These are phyloP conservation scores for Escovopsis weberi DNA, from an alignment of 2,329 filamentous ascomycete species.

Conservation along the genomic window DNA sequence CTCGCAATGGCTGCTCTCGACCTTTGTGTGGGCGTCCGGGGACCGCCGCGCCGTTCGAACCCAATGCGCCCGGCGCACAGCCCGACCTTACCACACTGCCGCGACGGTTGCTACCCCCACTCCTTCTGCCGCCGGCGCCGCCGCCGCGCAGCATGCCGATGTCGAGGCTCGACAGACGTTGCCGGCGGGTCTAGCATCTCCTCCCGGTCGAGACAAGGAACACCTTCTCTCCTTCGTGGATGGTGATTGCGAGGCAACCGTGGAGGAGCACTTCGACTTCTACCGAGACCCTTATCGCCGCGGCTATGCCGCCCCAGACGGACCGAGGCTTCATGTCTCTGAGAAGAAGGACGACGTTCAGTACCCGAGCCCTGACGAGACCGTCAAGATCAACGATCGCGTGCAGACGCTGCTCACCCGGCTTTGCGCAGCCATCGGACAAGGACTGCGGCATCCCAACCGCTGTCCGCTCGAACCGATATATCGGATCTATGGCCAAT, in stretches of 20 bases:
- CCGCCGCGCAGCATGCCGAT: no score
- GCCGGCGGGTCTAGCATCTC: constrained; percentile 5
- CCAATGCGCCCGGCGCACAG: constrained; percentile 1
- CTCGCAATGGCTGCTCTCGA: constrained; percentile 26
- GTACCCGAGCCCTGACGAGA: constrained; percentile 29
- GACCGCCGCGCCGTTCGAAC: constrained; percentile 6
- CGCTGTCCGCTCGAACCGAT: constrained; percentile 28
- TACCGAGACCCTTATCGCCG: constrained; percentile 38
- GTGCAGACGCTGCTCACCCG: constrained; percentile 21
- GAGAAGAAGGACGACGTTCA: constrained; percentile 33
- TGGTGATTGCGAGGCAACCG: constrained; percentile 30
- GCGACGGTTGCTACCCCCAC: constrained; percentile 7
- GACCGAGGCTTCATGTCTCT: constrained; percentile 34
- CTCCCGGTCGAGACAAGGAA: constrained; percentile 16
- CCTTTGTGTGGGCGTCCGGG: constrained; percentile 19
- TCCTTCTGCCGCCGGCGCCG: no score
- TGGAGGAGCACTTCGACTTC: constrained; percentile 38
- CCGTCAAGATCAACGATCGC: constrained; percentile 20
- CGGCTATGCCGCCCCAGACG: constrained; percentile 36
- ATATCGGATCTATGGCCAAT: constrained; percentile 32
- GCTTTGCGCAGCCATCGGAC: constrained; percentile 26
- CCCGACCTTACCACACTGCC: constrained; percentile 14
- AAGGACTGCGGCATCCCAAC: constrained; percentile 27
- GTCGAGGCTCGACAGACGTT: constrained; percentile 6
- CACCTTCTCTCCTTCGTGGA: constrained; percentile 40